A percentile compares a stretch with the other conserved stretches of the same genome.
These are phyloP conservation scores for Antonospora locustae DNA, from an alignment of 371 early-diverging fungal genomes.

Conservation along the genomic window DNA sequence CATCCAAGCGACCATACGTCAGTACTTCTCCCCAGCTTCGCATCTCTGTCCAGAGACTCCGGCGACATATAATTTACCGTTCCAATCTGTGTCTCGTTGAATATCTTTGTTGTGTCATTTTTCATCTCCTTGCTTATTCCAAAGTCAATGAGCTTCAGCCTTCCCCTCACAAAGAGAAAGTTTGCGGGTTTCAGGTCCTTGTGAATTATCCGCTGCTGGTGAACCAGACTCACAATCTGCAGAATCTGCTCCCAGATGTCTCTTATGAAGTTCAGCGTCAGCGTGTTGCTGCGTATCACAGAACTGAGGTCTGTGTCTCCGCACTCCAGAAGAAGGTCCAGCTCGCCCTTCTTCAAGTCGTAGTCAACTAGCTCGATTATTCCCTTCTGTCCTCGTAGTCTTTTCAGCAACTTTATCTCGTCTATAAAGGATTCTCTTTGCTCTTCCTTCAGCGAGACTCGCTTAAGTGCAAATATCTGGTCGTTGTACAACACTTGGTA, in stretches of 20 bases:
- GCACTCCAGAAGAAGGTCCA: conserved; percentile 65
- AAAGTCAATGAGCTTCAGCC: conserved; percentile 68
- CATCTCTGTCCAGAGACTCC: conserved; percentile 61
- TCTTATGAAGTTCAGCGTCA: conserved; percentile 12
- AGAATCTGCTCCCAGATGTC: conserved; percentile 62
- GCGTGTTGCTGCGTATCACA: conserved; percentile 52
- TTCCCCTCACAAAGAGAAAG: conserved; percentile 51
- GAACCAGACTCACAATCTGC: conserved; percentile 69
- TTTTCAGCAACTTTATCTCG: conserved; percentile 65
- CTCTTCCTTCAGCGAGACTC: conserved; percentile 61
- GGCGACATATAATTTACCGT: conserved; percentile 93
- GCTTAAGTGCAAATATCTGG: conserved; percentile 69
- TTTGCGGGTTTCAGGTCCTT: conserved; percentile 80
- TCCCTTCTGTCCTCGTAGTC: conserved; percentile 57
- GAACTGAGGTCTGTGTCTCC: conserved; percentile 76
- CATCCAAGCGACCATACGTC: conserved; percentile 95
- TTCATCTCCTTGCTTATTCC: conserved; percentile 84
- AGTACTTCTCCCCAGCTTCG: conserved; percentile 53
- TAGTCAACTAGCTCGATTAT: conserved; percentile 67
- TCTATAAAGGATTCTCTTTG: conserved; percentile 62
- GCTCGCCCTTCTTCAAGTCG: conserved; percentile 58
- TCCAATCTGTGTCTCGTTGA: conserved; percentile 71
- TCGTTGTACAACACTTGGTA: conserved; percentile 64
- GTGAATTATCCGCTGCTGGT: conserved; percentile 72
- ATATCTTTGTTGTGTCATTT: conserved; percentile 80